Conservation (phyloP, 768 basidiomycete species). For the Russula compacta region DNA sequence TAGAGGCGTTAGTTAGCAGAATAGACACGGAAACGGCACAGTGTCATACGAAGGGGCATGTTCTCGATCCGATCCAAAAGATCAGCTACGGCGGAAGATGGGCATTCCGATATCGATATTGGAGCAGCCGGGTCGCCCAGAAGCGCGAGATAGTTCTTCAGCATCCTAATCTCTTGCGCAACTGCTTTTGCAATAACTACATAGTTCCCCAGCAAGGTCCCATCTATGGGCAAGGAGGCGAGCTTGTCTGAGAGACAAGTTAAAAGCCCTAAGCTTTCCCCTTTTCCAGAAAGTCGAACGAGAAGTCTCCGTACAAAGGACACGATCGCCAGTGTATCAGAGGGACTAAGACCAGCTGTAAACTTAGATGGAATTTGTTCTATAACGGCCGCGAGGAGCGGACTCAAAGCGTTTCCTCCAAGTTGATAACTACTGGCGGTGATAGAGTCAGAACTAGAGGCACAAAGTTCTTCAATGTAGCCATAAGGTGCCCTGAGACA, state of each 20-base stretch:
- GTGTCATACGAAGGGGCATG: conserved; percentile 38
- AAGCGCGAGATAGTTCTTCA: conserved; percentile 31
- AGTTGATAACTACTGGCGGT: conserved; percentile 10
- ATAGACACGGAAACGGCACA: neutral
- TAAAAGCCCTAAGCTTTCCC: conserved; percentile 36
- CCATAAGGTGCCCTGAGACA: conserved; percentile 77
- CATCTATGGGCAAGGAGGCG: conserved; percentile 26
- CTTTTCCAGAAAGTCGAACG: conserved; percentile 47
- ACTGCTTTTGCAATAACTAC: conserved; percentile 28
- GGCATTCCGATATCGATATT: neutral
- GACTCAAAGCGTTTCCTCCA: conserved; percentile 45
- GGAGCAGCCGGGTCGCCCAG: conserved; percentile 20
- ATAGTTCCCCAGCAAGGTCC: conserved; percentile 28
- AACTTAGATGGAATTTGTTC: conserved; percentile 71
- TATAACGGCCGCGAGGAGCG: conserved; percentile 68
- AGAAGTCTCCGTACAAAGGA: conserved; percentile 58
- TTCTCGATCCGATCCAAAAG: conserved; percentile 40
- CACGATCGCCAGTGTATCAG: conserved; percentile 54
- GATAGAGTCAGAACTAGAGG: conserved; percentile 23
- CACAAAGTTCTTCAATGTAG: conserved; percentile 66
- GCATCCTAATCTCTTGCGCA: conserved; percentile 36
- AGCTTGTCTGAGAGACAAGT: conserved; percentile 29
- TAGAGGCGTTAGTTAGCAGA: conserved; percentile 21
- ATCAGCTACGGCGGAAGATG: conserved; percentile 28
- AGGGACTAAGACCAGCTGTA: conserved; percentile 41